Percentiles rank a stretch among this genome's conserved stretches.
phyloP scores from a whole-genome alignment of 2,329 filamentous ascomycete genomes.

The Sordariomycetes sp. region DNA sequence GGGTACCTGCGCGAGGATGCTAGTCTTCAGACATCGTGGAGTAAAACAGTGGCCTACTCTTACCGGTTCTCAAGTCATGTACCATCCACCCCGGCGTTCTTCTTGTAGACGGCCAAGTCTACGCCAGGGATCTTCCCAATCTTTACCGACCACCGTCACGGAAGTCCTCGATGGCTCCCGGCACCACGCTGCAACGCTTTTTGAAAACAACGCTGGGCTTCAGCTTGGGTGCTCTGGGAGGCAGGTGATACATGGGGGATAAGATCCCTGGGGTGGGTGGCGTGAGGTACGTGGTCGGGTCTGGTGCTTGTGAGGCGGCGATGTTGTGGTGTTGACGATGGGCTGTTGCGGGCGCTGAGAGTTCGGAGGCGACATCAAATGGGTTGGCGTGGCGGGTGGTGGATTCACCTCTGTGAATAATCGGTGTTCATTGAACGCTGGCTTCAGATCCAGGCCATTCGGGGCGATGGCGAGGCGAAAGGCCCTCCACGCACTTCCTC shows the following conservation, averaged over 20 bases:
- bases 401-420: background rate
- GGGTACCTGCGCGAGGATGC: too few species aligned
- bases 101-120: too few species aligned
- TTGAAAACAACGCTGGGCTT: background rate
- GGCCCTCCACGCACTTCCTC: background rate
- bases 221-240: background rate
- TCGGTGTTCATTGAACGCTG: background rate
- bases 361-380: too few species aligned
- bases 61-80: too few species aligned
- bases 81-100: too few species aligned
- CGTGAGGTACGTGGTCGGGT: background rate
- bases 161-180: background rate
- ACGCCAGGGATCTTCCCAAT: too few species aligned
- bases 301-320: background rate
- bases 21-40: too few species aligned
- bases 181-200: background rate
- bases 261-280: background rate
- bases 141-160: too few species aligned
- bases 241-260: background rate
- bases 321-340: background rate
- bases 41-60: too few species aligned
- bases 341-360: background rate
- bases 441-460: background rate
- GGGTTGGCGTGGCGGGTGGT: background rate
- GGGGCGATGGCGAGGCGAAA: background rate